phyloP scores from a whole-genome alignment of 1,139 yeast species.

The Meyerozyma carpophila region DNA sequence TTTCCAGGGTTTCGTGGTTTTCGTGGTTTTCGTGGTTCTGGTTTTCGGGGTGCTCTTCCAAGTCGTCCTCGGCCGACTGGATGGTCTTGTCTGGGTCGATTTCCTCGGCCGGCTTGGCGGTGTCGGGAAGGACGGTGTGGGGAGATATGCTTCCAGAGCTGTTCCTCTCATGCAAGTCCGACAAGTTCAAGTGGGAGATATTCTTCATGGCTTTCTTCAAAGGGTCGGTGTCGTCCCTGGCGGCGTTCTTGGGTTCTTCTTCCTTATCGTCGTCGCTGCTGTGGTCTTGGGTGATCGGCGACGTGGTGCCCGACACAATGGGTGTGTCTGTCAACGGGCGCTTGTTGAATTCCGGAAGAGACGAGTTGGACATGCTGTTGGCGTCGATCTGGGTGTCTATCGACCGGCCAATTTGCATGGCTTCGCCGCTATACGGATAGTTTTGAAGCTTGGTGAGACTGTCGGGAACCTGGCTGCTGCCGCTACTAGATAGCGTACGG shows the following conservation, averaged over 20 bases:
- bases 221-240: conserved; percentile 8
- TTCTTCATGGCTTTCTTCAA: conserved; percentile 23
- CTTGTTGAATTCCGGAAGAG: conserved; percentile 57
- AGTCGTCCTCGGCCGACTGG: conserved; percentile 2
- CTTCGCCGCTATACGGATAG: conserved; percentile 11
- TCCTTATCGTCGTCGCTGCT: conserved; percentile 25
- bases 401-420: conserved; percentile 16
- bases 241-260: conserved; percentile 10
- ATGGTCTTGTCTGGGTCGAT: not conserved
- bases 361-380: conserved; percentile 15
- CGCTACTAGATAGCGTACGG: conserved; percentile 2
- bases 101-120: conserved; percentile 1
- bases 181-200: conserved; percentile 38
- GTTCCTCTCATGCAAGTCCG: conserved; percentile 20
- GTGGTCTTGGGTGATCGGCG: conserved; percentile 41
- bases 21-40: not conserved
- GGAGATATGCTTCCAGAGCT: conserved; percentile 2
- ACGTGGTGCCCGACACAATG: conserved; percentile 47
- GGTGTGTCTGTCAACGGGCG: conserved; percentile 74
- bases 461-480: conserved; percentile 5
- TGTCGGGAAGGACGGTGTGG: not conserved
- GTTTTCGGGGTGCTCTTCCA: not conserved
- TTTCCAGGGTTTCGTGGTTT: no score
- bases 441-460: conserved; percentile 9
- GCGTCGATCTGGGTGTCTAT: conserved; percentile 22